Base-by-base conservation (phyloP, 306 rosid genomes). In the Trifolium dubium region DNA sequence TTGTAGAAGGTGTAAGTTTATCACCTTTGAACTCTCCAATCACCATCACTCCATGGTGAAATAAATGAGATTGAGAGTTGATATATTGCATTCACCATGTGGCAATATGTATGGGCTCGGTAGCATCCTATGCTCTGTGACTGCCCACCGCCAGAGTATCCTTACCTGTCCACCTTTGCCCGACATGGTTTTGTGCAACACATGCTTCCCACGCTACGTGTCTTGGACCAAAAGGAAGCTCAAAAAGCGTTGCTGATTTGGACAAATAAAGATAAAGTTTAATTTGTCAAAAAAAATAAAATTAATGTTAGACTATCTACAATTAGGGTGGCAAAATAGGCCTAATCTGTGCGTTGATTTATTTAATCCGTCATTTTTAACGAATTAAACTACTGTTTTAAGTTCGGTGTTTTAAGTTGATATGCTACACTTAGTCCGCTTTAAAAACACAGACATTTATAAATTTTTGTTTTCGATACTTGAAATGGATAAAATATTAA, bases 161-260 rank as follows among this genome's bases (percentile, higher is more conserved):
- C 32, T 50, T 59, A 71, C 72, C n/a, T 35, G 64, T 61, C 85
- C 89, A 72, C 71, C 60, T 73, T 78, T 11, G 15, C 15, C 64
- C 77, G 80, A 87, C 84, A 81, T 0, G 18, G 15, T 30, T 30
- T 14, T 13, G 34, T 56, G 69, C 29, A 32, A 47, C 91, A 84
- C 84, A 81, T 83, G 92, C 7, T 66, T 8, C 0, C 47, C 79
- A 79, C 83, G 47, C 58, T 49, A 58, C 56, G 44, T 79, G 18
- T 41, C 37, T 17, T 40, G 59, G 15, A 7, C 53, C 19, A 4
- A 69, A 54, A 67, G 70, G 4, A 64, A 47, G 35, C 63, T 1
- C 3, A 19, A 34, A 62, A 47, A 69, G 10, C 5, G 19, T 19
- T 0, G 60, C 51, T 47, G 62, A 41, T 31, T 65, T 79, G 82